Evolutionary conservation across 164 flowering plant genomes (phyloP).

Genomic region (Buxus sempervirens): DNA sequence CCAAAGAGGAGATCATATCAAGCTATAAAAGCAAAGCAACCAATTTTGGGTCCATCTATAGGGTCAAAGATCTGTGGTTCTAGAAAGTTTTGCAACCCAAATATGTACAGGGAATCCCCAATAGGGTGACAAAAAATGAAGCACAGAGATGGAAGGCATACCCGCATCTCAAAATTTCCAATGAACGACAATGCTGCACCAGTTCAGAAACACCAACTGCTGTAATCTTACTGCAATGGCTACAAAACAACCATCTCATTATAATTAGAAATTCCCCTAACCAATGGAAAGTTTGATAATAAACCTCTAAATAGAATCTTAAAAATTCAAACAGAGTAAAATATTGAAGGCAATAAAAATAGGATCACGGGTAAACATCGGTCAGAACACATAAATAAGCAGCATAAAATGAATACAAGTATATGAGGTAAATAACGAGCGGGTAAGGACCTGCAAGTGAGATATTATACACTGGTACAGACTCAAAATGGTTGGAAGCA

Average conservation of each 20-base stretch:
- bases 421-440: too few species aligned
- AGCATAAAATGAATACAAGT: too few species aligned
- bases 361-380: background rate
- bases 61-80: background rate
- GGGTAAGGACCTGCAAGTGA: too few species aligned
- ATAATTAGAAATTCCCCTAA: conserved; percentile 5
- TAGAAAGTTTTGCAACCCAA: background rate
- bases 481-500: too few species aligned
- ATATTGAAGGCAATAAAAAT: background rate
- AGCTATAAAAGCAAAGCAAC: background rate
- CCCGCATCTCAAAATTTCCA: conserved; percentile 89
- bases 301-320: background rate
- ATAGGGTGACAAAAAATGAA: background rate
- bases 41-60: background rate
- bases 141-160: conserved; percentile 24
- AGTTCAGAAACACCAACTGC: conserved; percentile 62
- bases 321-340: background rate
- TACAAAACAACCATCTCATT: conserved; percentile 28
- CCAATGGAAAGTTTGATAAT: conserved; percentile 1
- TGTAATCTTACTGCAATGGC: conserved; percentile 61
- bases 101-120: background rate
- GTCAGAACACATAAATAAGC: too few species aligned
- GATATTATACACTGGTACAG: too few species aligned
- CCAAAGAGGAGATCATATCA: background rate
- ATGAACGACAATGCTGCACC: conserved; percentile 50